Base-by-base conservation (phyloP, 2,329 filamentous ascomycete genomes). In the Exophiala sp. region DNA sequence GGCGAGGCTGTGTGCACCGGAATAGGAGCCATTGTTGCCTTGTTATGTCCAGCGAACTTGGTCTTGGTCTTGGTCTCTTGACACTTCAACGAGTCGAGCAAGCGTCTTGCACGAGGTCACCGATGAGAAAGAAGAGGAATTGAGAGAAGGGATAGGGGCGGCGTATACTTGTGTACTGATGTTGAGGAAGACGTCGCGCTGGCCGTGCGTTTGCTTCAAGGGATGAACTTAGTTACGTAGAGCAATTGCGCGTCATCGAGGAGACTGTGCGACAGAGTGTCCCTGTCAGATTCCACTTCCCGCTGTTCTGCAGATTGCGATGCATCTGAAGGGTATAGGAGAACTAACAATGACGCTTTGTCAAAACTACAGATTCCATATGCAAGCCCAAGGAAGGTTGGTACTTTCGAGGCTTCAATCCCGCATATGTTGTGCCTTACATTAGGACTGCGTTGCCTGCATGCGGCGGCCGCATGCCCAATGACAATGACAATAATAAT, bases 1-100 rank as follows among this genome's bases (percentile, higher is more conserved):
- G 58, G 58, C 19, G 57, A 59, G 14, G 55, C 39, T 3, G 54
- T 57, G 45, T 61, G 54, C 22, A 59, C 47, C 16, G 55, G 48
- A 24, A 61, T 46, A 4, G 55, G 50, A 37, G 55, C 21, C 52
- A 56, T 55, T 16, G 41, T n/a, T n/a, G n/a, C n/a, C n/a, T n/a
- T n/a, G n/a, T n/a, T n/a, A n/a, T n/a, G n/a, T n/a, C n/a, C n/a
- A n/a, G n/a, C n/a, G n/a, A n/a, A n/a, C n/a, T n/a, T n/a, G n/a
- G n/a, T n/a, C n/a, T 44, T 13, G 38, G 24, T 21, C 24, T 41
- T 19, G n/a, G 5, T 29, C 29, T 43, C 24, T 45, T 18, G 35
- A 42, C 27, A 32, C 22, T 41, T 23, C 3, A 22, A n/a, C 7
- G 2, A 37, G 16, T 16, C 32, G 30, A 23, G 42, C 3, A 30